Conservation (phyloP, 1,139 yeast genomes). For the Suhomyces bokatorum region DNA sequence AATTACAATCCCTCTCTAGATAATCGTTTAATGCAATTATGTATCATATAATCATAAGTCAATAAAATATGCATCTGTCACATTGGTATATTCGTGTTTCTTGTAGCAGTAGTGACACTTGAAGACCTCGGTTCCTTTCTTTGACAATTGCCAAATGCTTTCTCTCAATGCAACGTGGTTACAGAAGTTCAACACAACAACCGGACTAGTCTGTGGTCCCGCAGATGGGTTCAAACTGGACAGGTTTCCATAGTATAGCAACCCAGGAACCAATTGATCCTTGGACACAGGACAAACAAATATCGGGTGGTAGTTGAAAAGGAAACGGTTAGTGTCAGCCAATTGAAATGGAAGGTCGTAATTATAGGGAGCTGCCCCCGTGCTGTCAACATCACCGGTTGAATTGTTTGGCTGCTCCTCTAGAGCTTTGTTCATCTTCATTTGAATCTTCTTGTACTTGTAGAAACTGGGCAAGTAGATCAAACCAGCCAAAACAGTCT, state of each 20-base stretch:
- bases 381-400: background rate
- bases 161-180: constrained; percentile 48
- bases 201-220: constrained; percentile 33
- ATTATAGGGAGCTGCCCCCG: constrained; percentile 25
- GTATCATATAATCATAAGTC: constrained; percentile 27
- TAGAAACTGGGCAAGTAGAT: constrained; percentile 71
- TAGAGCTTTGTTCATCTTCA: constrained; percentile 26
- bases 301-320: constrained; percentile 70
- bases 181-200: constrained; percentile 46
- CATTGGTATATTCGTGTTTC: constrained; percentile 45
- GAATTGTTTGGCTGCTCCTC: constrained; percentile 5
- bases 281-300: constrained; percentile 90
- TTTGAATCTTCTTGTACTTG: constrained; percentile 57
- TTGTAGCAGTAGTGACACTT: constrained; percentile 53
- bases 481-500: constrained; percentile 68
- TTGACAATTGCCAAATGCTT: constrained; percentile 45
- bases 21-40: too few species aligned
- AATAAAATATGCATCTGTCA: constrained; percentile 46
- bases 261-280: constrained; percentile 57
- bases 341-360: constrained; percentile 47
- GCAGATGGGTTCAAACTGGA: constrained; percentile 10
- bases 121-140: constrained; percentile 44
- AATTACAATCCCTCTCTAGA: background rate
- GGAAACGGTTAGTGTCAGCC: constrained; percentile 42
- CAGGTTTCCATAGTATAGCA: constrained; percentile 26